A percentile compares a stretch with the other conserved stretches of the same genome.
Conservation (phyloP, 805 yeast species). For the Kuraishia ogatae region DNA sequence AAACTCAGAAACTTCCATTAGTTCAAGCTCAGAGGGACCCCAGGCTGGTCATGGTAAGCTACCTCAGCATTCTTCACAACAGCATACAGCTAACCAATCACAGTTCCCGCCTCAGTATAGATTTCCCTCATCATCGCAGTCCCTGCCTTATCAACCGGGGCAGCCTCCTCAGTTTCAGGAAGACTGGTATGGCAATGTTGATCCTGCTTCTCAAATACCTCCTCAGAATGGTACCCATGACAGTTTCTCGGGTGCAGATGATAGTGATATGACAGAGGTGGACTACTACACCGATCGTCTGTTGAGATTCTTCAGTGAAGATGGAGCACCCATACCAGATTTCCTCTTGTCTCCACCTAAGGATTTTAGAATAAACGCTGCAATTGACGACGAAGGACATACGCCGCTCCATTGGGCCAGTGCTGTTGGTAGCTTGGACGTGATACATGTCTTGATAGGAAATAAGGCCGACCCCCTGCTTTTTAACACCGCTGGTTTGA, state of each 20-base stretch:
- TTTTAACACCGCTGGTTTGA: slow-evolving; percentile 51
- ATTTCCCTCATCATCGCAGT: background rate
- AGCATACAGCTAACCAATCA: background rate
- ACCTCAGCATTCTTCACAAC: background rate
- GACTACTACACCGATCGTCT: slow-evolving; percentile 30
- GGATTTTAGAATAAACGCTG: slow-evolving; percentile 54
- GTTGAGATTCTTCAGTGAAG: slow-evolving; percentile 45
- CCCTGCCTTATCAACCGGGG: background rate
- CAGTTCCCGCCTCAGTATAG: background rate
- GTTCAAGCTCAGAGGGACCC: slow-evolving; percentile 24
- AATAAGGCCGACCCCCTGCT: slow-evolving; percentile 54
- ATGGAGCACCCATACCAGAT: slow-evolving; percentile 25
- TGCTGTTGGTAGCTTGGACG: slow-evolving; percentile 60
- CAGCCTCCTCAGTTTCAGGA: background rate
- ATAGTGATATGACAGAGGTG: slow-evolving; percentile 35
- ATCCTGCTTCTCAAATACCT: slow-evolving; percentile 3
- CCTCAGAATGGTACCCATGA: slow-evolving; percentile 2
- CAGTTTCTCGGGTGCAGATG: background rate
- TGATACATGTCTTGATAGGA: slow-evolving; percentile 45
- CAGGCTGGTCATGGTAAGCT: slow-evolving; percentile 3
- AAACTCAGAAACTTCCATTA: slow-evolving; percentile 31
- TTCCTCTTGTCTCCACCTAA: slow-evolving; percentile 48
- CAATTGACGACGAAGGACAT: slow-evolving; percentile 75
- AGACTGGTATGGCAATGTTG: background rate
- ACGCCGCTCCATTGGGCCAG: slow-evolving; percentile 83